These are phyloP conservation scores for Candida vaughaniae DNA, from an alignment of 805 yeast species.

Conservation along the genomic window DNA sequence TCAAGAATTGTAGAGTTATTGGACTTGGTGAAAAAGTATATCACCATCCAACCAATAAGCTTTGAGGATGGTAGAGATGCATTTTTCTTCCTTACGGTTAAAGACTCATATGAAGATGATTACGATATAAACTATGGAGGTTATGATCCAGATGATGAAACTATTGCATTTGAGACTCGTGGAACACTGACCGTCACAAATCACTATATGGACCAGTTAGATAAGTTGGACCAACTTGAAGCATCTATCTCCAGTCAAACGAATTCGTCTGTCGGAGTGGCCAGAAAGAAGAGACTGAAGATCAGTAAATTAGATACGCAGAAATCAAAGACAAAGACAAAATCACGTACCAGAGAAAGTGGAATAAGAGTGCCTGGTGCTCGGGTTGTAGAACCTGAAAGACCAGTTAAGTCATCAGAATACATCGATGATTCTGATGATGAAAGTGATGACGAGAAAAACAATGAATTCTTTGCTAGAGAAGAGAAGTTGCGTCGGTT, in stretches of 20 bases:
- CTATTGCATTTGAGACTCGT: constrained; percentile 30
- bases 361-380: background rate
- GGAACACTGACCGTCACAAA: constrained; percentile 10
- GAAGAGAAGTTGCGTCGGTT: constrained; percentile 50
- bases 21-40: constrained; percentile 43
- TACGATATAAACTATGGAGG: constrained; percentile 25
- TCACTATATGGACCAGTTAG: constrained; percentile 20
- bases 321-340: constrained; percentile 9
- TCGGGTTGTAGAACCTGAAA: constrained; percentile 10
- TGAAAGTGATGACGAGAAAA: constrained; percentile 57
- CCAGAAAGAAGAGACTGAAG: constrained; percentile 21
- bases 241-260: constrained; percentile 15
- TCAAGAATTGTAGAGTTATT: constrained; percentile 32
- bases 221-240: constrained; percentile 40
- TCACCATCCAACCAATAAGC: constrained; percentile 27
- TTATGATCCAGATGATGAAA: constrained; percentile 26
- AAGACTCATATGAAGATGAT: constrained; percentile 25
- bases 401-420: constrained; percentile 47
- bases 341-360: constrained; percentile 16
- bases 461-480: constrained; percentile 50
- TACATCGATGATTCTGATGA: constrained; percentile 63
- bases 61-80: constrained; percentile 40
- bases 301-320: constrained; percentile 4
- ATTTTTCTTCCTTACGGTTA: constrained; percentile 25
- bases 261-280: constrained; percentile 20